phyloP scores from a whole-genome alignment of 1,284 basidiomycete species.

The Volvariella volvacea region DNA sequence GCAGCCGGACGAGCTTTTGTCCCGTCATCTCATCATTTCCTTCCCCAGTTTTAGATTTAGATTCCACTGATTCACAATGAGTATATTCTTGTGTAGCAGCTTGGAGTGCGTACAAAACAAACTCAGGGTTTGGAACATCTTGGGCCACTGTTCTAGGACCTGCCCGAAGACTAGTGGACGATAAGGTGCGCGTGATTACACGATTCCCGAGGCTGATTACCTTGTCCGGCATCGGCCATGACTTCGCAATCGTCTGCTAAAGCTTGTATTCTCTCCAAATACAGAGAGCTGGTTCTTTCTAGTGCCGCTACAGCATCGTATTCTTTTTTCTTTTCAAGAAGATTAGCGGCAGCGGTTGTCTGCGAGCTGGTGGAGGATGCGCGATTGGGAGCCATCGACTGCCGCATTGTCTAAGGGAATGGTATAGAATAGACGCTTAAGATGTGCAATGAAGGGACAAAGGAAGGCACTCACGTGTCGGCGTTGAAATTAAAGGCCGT shows the following conservation, averaged over 20 bases:
- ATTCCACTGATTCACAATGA: conserved; percentile 1
- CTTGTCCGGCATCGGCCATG: conserved; percentile 69
- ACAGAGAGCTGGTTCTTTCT: conserved; percentile 54
- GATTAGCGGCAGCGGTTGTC: conserved; percentile 42
- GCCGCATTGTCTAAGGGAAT: conserved; percentile 34
- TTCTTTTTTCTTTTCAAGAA: conserved; percentile 75
- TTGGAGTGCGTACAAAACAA: conserved; percentile 49
- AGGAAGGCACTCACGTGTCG: background rate
- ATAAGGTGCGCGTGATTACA: conserved; percentile 6
- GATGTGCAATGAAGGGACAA: background rate
- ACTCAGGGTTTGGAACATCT: conserved; percentile 70
- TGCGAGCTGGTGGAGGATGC: conserved; percentile 23
- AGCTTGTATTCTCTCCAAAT: conserved; percentile 59
- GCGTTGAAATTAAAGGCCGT: background rate
- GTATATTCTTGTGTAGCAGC: background rate
- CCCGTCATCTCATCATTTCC: conserved; percentile 24
- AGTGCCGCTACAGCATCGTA: conserved; percentile 68
- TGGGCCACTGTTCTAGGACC: conserved; percentile 73
- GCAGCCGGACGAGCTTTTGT: conserved; percentile 53
- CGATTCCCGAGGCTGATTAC: conserved; percentile 25
- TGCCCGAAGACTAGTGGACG: conserved; percentile 55
- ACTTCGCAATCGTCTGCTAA: conserved; percentile 65
- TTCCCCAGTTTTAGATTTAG: conserved; percentile 7
- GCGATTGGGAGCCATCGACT: conserved; percentile 46
- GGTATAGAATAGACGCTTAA: conserved; percentile 1